These are phyloP conservation scores for Sporobolomyces phaffii DNA, from an alignment of 768 basidiomycete genomes.

Conservation along the genomic window DNA sequence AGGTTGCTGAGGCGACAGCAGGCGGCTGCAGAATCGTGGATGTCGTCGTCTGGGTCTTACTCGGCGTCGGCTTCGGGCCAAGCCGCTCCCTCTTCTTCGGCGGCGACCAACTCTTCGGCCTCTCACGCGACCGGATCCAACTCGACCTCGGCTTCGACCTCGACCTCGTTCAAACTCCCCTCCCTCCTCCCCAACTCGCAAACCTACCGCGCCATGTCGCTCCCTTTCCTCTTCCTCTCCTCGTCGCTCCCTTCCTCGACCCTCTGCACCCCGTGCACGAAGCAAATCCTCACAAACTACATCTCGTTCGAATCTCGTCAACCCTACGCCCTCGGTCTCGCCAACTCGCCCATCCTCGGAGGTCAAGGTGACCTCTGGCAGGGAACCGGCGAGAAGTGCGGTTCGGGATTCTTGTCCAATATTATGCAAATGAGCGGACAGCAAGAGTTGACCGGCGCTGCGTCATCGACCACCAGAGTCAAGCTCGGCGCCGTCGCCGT, in stretches of 20 bases:
- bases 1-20: slow-evolving; percentile 15
- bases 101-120: slow-evolving; percentile 12
- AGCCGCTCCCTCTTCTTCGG: not conserved
- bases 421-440: slow-evolving; percentile 33
- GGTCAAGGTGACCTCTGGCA: slow-evolving; percentile 64
- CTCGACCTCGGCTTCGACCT: not conserved
- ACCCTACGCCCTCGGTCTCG: slow-evolving; percentile 68
- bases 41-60: not conserved
- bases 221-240: slow-evolving; percentile 73
- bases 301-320: slow-evolving; percentile 64
- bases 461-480: not conserved
- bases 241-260: slow-evolving; percentile 51
- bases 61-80: slow-evolving; percentile 5
- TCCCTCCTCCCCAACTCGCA: slow-evolving; percentile 47
- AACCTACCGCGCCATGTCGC: slow-evolving; percentile 53
- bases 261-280: slow-evolving; percentile 79
- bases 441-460: slow-evolving; percentile 28
- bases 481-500: not conserved
- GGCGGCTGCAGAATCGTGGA: not conserved
- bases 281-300: slow-evolving; percentile 67
- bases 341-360: slow-evolving; percentile 59
- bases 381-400: slow-evolving; percentile 61
- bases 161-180: slow-evolving; percentile 15
- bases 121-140: not conserved
- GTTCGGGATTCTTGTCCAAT: slow-evolving; percentile 50